Evolutionary conservation across 1,284 basidiomycete genomes (phyloP).

Genomic region (Mycosarcoma maydis): DNA sequence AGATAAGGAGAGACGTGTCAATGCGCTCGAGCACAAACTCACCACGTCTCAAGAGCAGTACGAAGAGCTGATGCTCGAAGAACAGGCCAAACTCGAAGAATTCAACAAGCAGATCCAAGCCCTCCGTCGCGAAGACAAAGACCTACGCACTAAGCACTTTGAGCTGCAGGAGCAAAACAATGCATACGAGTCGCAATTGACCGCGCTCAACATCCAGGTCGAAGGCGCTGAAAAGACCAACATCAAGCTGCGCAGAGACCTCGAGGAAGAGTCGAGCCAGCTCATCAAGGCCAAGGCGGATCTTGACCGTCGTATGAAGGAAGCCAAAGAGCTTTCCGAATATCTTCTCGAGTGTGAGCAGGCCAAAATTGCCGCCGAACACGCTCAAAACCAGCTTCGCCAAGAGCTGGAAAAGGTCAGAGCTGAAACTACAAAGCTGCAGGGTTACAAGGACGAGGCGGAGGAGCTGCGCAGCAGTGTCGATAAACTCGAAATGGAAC

Average conservation of each 20-base stretch:
- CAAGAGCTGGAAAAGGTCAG: constrained; percentile 31
- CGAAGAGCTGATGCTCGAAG: constrained; percentile 40
- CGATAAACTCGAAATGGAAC: constrained; percentile 46
- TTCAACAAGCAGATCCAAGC: constrained; percentile 34
- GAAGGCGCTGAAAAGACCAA: constrained; percentile 34
- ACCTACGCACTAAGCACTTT: constrained; percentile 23
- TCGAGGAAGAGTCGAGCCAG: constrained; percentile 39
- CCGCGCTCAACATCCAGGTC: constrained; percentile 31
- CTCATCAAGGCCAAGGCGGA: constrained; percentile 32
- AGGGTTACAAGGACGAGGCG: constrained; percentile 35
- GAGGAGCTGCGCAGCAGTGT: constrained; percentile 28
- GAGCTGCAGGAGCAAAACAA: constrained; percentile 42
- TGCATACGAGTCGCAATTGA: constrained; percentile 32
- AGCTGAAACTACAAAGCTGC: constrained; percentile 24
- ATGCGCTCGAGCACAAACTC: constrained; percentile 42
- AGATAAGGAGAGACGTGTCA: constrained; percentile 40
- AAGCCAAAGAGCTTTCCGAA: constrained; percentile 34
- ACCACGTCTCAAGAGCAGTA: constrained; percentile 43
- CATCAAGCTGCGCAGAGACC: constrained; percentile 30
- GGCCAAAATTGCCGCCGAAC: constrained; percentile 23
- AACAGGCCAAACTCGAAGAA: constrained; percentile 41
- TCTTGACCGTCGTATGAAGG: constrained; percentile 29
- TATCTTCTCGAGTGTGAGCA: constrained; percentile 41
- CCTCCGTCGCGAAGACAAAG: constrained; percentile 43
- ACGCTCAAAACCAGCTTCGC: constrained; percentile 9